phyloP scores from a whole-genome alignment of 768 basidiomycete species.

The Termitomyces eurrhizus region DNA sequence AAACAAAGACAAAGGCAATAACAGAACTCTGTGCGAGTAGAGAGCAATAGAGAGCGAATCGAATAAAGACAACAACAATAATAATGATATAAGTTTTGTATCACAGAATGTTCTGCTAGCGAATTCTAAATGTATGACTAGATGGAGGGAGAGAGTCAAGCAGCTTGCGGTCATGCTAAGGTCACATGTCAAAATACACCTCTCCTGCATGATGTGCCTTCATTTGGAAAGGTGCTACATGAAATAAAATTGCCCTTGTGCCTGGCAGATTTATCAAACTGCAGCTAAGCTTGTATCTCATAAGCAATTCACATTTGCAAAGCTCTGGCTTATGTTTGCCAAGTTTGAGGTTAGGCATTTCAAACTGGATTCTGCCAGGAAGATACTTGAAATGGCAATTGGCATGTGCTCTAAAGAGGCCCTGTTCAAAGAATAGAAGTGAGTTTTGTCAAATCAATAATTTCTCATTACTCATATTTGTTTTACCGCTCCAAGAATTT shows the following conservation, averaged over 20 bases:
- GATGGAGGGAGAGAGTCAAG: no score
- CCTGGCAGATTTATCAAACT: conserved; percentile 91
- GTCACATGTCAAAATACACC: no score
- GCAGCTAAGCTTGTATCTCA: conserved; percentile 88
- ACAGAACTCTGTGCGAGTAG: no score
- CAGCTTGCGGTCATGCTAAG: no score
- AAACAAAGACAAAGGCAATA: no score
- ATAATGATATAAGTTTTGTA: no score
- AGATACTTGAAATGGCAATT: conserved; percentile 84
- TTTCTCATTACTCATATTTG: background rate
- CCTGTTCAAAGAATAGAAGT: conserved; percentile 95
- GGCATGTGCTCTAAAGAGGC: conserved; percentile 97
- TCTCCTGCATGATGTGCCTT: no score
- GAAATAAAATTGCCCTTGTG: conserved; percentile 71
- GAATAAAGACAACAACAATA: no score
- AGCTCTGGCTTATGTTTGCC: conserved; percentile 93
- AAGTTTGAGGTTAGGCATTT: conserved; percentile 87
- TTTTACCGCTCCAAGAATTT: conserved; percentile 79
- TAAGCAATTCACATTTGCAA: conserved; percentile 96
- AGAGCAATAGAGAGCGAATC: no score
- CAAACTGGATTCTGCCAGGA: conserved; percentile 80
- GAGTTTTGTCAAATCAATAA: conserved; percentile 18
- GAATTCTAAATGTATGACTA: no score
- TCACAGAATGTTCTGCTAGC: no score
- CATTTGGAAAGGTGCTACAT: background rate